These are phyloP conservation scores for Chiua virens DNA, from an alignment of 768 basidiomycete species.

Conservation along the genomic window DNA sequence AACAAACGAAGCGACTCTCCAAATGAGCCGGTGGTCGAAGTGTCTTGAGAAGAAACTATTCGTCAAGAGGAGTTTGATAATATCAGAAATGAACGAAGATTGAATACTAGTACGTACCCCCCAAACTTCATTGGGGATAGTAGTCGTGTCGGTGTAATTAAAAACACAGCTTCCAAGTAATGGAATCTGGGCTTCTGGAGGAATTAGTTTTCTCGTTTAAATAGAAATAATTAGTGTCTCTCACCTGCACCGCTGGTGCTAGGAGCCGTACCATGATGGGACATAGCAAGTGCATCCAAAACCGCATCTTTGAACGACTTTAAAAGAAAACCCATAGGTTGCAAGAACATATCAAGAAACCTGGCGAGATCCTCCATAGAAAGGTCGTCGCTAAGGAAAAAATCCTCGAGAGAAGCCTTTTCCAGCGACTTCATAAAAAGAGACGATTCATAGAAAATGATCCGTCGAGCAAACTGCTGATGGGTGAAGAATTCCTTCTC, in stretches of 20 bases:
- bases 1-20: slow-evolving; percentile 31
- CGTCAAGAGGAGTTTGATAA: background rate
- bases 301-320: slow-evolving; percentile 30
- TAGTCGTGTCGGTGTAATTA: slow-evolving; percentile 18
- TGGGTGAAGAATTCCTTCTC: background rate
- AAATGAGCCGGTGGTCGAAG: slow-evolving; percentile 15
- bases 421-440: slow-evolving; percentile 30
- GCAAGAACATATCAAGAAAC: slow-evolving; percentile 6
- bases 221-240: background rate
- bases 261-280: slow-evolving; percentile 4
- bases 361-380: slow-evolving; percentile 19
- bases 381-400: slow-evolving; percentile 34
- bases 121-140: slow-evolving; percentile 33
- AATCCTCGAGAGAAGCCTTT: slow-evolving; percentile 33
- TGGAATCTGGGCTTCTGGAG: slow-evolving; percentile 16
- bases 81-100: background rate
- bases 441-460: too few species aligned
- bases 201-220: background rate
- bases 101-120: slow-evolving; percentile 28
- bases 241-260: slow-evolving; percentile 10
- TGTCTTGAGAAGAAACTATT: slow-evolving; percentile 2
- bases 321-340: slow-evolving; percentile 14
- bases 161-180: slow-evolving; percentile 35
- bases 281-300: slow-evolving; percentile 22
- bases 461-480: slow-evolving; percentile 30